These are phyloP conservation scores for Bruguiera parviflora DNA, from an alignment of 345 rosid species.

Conservation along the genomic window DNA sequence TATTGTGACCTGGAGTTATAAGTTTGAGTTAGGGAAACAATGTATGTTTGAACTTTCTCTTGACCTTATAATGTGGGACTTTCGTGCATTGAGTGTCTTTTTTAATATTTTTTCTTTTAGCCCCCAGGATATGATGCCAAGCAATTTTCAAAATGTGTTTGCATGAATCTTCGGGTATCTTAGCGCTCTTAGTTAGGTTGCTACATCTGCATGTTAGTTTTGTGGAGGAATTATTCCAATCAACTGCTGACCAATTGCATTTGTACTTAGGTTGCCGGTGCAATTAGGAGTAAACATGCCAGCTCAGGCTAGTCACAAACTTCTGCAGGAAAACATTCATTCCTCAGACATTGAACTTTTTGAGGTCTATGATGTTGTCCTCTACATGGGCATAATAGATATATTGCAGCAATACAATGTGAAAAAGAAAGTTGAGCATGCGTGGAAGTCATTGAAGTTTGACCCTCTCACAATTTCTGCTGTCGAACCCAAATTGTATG, in stretches of 20 bases:
- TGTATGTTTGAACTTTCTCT: too few relatives aligned
- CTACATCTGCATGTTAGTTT: neutral
- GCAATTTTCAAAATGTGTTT: neutral
- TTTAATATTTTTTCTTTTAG: too few relatives aligned
- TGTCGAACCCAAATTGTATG: constrained; percentile 62
- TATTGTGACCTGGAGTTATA: too few relatives aligned
- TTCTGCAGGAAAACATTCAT: constrained; percentile 43
- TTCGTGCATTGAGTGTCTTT: too few relatives aligned
- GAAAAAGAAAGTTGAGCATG: constrained; percentile 73
- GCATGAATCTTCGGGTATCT: too few relatives aligned
- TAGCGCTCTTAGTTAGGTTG: neutral
- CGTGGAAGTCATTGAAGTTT: constrained; percentile 58
- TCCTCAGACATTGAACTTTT: constrained; percentile 63
- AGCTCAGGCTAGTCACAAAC: constrained; percentile 71
- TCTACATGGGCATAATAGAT: constrained; percentile 90
- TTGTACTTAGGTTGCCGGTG: constrained; percentile 60
- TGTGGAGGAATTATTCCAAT: neutral
- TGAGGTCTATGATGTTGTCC: constrained; percentile 84
- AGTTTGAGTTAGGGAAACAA: too few relatives aligned
- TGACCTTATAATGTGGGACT: too few relatives aligned
- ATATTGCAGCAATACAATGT: constrained; percentile 78
- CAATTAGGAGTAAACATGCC: constrained; percentile 98
- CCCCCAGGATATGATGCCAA: neutral
- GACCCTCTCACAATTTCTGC: constrained; percentile 64
- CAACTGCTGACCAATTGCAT: neutral